These are phyloP conservation scores for Kandelia obovata DNA, from an alignment of 345 rosid species.

Conservation along the genomic window DNA sequence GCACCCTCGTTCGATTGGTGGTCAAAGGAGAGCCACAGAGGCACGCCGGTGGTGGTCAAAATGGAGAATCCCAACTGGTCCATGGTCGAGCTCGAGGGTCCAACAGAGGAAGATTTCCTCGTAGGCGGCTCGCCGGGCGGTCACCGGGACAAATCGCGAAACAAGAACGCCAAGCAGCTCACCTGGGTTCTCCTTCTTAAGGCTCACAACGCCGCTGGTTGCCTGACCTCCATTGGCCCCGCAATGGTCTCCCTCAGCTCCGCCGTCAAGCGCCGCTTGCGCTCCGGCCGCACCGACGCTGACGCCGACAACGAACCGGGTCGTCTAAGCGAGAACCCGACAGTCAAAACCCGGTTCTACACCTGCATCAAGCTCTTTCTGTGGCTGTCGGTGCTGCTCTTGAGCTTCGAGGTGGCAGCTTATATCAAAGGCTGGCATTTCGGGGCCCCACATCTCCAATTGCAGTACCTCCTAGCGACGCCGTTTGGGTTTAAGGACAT, in stretches of 20 bases:
- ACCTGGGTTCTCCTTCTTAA: constrained; percentile 95
- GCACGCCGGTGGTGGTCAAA: constrained; percentile 92
- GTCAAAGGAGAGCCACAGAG: constrained; percentile 64
- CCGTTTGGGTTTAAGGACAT: constrained; percentile 48
- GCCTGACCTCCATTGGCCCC: constrained; percentile 71
- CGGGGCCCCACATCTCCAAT: constrained; percentile 56
- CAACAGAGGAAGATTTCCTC: constrained; percentile 71
- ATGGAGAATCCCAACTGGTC: constrained; percentile 99
- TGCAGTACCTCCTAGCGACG: constrained; percentile 49
- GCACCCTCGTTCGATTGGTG: constrained; percentile 86
- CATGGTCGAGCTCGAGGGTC: constrained; percentile 83
- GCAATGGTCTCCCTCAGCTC: constrained; percentile 64
- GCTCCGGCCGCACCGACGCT: constrained; percentile 66
- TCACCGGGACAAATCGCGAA: constrained; percentile 48
- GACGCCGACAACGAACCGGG: constrained; percentile 24
- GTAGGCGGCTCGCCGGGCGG: constrained; percentile 32
- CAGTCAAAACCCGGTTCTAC: constrained; percentile 54
- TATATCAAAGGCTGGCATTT: constrained; percentile 85
- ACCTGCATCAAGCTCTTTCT: constrained; percentile 66
- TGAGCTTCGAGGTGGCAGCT: constrained; percentile 68
- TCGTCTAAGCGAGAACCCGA: constrained; percentile 38
- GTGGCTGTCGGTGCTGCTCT: constrained; percentile 55
- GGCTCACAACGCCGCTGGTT: constrained; percentile 94
- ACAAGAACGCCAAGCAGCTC: constrained; percentile 91
- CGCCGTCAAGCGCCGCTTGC: constrained; percentile 65